Evolutionary conservation across 345 rosid species (phyloP).

Genomic region (Passiflora organensis): DNA sequence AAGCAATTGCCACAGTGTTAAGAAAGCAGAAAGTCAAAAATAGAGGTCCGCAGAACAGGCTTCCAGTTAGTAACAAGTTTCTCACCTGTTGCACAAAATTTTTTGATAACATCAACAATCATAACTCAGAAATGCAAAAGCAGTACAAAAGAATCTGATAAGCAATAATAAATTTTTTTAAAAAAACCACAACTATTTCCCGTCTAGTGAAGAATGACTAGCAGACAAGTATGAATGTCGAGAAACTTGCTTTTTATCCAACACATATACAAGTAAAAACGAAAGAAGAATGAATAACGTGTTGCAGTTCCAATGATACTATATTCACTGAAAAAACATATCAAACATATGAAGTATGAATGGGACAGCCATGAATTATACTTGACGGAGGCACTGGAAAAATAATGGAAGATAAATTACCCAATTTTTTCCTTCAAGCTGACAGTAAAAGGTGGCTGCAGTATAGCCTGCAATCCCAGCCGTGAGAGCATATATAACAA

Average conservation of each 20-base stretch:
- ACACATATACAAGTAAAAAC: no score
- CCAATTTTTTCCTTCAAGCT: slow-evolving; percentile 32
- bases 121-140: background rate
- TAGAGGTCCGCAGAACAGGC: slow-evolving; percentile 27
- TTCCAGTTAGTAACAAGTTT: slow-evolving; percentile 23
- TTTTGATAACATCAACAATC: background rate
- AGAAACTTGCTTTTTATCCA: no score
- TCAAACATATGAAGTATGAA: background rate
- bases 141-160: background rate
- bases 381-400: background rate
- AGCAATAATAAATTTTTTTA: no score
- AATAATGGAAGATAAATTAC: slow-evolving; percentile 5
- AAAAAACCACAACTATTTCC: no score
- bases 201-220: no score
- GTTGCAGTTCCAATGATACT: background rate
- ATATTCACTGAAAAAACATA: background rate
- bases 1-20: slow-evolving; percentile 29
- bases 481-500: slow-evolving; percentile 31
- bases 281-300: no score
- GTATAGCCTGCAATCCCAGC: slow-evolving; percentile 28
- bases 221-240: no score
- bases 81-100: slow-evolving; percentile 21
- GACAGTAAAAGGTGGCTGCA: slow-evolving; percentile 27
- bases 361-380: background rate
- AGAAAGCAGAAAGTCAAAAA: slow-evolving; percentile 28